Conservation (phyloP, 257 asterid species). For the Rubia yunnanensis region DNA sequence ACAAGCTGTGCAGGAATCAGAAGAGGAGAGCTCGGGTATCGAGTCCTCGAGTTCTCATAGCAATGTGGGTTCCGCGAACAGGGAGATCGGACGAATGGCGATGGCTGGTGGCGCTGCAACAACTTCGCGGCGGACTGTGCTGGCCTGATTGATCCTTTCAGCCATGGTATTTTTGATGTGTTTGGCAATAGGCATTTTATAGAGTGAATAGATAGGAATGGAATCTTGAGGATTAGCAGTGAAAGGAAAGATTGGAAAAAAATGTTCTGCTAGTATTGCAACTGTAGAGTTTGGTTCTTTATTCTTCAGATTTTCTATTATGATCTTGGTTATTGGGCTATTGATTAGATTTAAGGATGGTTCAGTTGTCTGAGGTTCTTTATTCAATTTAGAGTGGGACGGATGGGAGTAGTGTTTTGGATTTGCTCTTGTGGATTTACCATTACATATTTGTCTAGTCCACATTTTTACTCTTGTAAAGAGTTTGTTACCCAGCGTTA, state of each 20-base stretch:
- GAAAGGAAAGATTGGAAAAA: neutral
- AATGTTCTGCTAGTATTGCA: neutral
- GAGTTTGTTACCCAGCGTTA: too few relatives aligned
- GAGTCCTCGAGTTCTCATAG: slow-evolving; percentile 19
- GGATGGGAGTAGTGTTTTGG: too few relatives aligned
- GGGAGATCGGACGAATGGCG: slow-evolving; percentile 12
- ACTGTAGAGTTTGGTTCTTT: neutral
- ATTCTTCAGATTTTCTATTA: too few relatives aligned
- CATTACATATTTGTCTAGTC: too few relatives aligned
- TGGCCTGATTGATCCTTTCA: neutral
- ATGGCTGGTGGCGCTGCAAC: slow-evolving; percentile 11
- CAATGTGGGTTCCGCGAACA: slow-evolving; percentile 10
- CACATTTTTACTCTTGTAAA: too few relatives aligned
- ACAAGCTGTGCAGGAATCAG: slow-evolving; percentile 60
- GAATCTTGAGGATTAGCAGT: neutral
- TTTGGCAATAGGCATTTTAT: neutral
- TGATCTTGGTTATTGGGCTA: neutral
- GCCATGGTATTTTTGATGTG: neutral
- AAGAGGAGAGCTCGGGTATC: slow-evolving; percentile 22
- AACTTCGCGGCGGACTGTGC: slow-evolving; percentile 13
- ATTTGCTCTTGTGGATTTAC: too few relatives aligned
- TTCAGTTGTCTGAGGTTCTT: neutral
- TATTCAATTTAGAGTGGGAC: too few relatives aligned
- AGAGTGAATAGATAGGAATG: neutral
- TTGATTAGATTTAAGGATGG: too few relatives aligned